phyloP scores from a whole-genome alignment of 2,329 filamentous ascomycete species.

The Monosporascus sp. region DNA sequence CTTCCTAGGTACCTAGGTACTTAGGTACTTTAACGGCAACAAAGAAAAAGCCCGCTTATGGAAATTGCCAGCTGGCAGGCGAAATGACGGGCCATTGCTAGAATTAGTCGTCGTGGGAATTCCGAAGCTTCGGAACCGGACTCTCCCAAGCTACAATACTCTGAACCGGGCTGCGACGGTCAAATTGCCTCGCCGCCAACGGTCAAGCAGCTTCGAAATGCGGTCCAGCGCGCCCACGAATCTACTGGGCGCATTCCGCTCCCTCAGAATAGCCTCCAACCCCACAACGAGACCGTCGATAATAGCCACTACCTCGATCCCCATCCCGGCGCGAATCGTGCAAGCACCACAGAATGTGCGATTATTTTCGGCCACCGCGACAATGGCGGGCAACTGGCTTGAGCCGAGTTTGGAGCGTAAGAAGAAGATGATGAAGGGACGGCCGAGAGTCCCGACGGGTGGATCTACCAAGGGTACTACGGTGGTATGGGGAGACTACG shows the following conservation, averaged over 20 bases:
- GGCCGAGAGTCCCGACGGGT: slow-evolving; percentile 81
- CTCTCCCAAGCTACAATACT: too few relatives aligned
- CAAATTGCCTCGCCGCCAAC: slow-evolving; percentile 1
- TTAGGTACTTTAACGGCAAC: too few relatives aligned
- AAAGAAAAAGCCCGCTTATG: too few relatives aligned
- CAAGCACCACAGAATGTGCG: slow-evolving; percentile 44
- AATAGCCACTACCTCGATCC: slow-evolving; percentile 17
- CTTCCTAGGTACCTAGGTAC: too few relatives aligned
- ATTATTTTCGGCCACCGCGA: slow-evolving; percentile 67
- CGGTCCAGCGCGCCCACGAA: slow-evolving; percentile 38
- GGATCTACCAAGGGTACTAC: slow-evolving; percentile 91
- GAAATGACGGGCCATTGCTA: too few relatives aligned
- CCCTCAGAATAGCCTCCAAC: slow-evolving; percentile 40
- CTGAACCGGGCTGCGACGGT: not conserved
- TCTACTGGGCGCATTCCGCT: slow-evolving; percentile 46
- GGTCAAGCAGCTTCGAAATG: slow-evolving; percentile 34
- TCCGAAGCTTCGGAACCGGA: too few relatives aligned
- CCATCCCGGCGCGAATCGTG: slow-evolving; percentile 28
- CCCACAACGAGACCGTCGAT: slow-evolving; percentile 33
- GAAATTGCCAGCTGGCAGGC: too few relatives aligned
- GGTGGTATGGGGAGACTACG: slow-evolving; percentile 93
- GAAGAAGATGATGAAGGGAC: slow-evolving; percentile 86
- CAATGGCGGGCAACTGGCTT: slow-evolving; percentile 67
- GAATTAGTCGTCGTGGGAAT: too few relatives aligned
- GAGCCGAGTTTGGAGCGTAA: slow-evolving; percentile 70